Base-by-base conservation (phyloP, 2,329 filamentous ascomycete genomes). In the Aspergillus sp. region DNA sequence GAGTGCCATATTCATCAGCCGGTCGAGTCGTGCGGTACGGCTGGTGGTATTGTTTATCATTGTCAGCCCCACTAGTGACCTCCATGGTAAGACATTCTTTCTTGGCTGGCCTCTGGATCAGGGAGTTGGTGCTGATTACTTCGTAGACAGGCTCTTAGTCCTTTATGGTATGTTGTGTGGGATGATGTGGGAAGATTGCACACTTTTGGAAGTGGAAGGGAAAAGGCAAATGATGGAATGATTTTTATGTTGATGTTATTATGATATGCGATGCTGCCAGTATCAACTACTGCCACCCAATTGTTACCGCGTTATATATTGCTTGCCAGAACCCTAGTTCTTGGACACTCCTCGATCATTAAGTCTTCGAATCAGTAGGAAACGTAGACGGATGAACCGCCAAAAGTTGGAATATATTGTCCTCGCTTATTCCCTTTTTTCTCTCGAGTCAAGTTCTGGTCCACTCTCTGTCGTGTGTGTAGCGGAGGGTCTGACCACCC, bases 1-100 rank as follows among this genome's bases (percentile, higher is more conserved):
- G 28, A 53, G 50, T 53, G 50, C 50, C 50, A 53, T 53, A 53
- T 53, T 15, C 50, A 53, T 15, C 4, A n/a, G 25, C 50, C 50
- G 22, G 22, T 13, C 17, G 50, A 53, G 22, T 41, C 50, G 7
- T 53, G 50, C 50, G 34, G 34, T 30, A 22, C 50, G 23, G n/a
- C 30, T 19, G 50, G 50, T 22, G 50, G 50, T 30, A 53, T 53
- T 23, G 15, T 53, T 7, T 53, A 53, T 30, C 50, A 53, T 53
- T 53, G 50, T 30, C 7, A 38, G 30, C 50, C 50, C 30, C 50
- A 53, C 50, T 53, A 38, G 19, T 22, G 1, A 19, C 19, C 19
- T 19, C 2, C 1, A 19, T 19, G n/a, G 45, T 47, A 17, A 19
- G 45, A 47, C 45, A 47, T 41, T 41, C 11, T 41, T 38, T 13